A percentile compares a stretch with the other conserved stretches of the same genome.
Conservation (phyloP, 176 grass and related monocot genomes). For the Tuctoria greenei region DNA sequence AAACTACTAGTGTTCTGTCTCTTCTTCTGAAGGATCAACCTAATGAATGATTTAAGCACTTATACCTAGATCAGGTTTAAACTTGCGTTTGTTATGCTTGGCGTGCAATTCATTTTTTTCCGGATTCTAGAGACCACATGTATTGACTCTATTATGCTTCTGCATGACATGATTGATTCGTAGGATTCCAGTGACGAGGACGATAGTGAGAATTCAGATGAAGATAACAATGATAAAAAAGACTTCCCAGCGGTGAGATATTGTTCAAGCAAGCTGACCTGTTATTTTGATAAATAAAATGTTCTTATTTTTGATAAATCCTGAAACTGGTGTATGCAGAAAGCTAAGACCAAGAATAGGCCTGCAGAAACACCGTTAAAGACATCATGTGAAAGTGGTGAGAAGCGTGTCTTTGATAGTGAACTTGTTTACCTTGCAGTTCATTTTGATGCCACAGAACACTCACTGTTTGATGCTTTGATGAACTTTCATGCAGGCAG, state of each 20-base stretch:
- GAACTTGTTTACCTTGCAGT: neutral
- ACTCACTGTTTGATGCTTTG: slow-evolving; percentile 13
- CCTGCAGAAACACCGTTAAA: slow-evolving; percentile 48
- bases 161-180: slow-evolving; percentile 7
- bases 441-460: neutral
- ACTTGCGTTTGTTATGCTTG: slow-evolving; percentile 6
- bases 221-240: slow-evolving; percentile 51
- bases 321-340: slow-evolving; percentile 28
- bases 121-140: neutral
- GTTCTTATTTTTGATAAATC: neutral
- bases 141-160: slow-evolving; percentile 19
- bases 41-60: neutral
- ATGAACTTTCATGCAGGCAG: slow-evolving; percentile 22
- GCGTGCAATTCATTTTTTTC: neutral
- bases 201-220: slow-evolving; percentile 36
- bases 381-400: slow-evolving; percentile 53
- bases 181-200: slow-evolving; percentile 42
- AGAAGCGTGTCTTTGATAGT: neutral
- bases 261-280: neutral
- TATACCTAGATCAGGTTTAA: slow-evolving; percentile 1
- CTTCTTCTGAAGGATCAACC: neutral
- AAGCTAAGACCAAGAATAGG: slow-evolving; percentile 35
- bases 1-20: neutral
- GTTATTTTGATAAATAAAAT: neutral
- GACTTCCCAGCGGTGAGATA: slow-evolving; percentile 46